Evolutionary conservation across 768 basidiomycete genomes (phyloP).

Genomic region (Suillus subaureus): DNA sequence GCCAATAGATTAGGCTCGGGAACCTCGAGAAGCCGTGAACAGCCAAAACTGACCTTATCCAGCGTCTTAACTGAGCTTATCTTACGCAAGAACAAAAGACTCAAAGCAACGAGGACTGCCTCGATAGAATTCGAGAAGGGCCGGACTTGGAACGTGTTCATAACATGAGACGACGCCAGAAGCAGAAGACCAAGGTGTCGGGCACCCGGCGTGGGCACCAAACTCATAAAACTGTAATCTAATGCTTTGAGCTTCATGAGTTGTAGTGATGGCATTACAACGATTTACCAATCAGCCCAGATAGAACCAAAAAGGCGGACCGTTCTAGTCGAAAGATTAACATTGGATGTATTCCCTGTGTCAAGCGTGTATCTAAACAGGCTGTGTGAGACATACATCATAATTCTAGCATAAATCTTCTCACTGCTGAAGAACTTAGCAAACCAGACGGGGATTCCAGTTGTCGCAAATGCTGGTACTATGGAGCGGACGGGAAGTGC

Average conservation of each 20-base stretch:
- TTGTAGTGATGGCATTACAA: neutral
- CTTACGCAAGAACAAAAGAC: slow-evolving; percentile 27
- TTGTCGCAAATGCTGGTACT: slow-evolving; percentile 33
- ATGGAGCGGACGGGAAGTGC: slow-evolving; percentile 39
- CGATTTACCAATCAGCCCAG: slow-evolving; percentile 35
- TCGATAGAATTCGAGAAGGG: slow-evolving; percentile 44
- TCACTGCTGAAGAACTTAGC: slow-evolving; percentile 24
- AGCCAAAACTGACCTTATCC: neutral
- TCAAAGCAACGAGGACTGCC: slow-evolving; percentile 32
- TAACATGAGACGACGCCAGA: slow-evolving; percentile 39
- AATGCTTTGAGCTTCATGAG: slow-evolving; percentile 10
- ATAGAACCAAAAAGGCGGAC: slow-evolving; percentile 31
- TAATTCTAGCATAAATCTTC: slow-evolving; percentile 10
- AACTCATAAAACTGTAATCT: slow-evolving; percentile 28
- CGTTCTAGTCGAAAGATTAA: slow-evolving; percentile 34
- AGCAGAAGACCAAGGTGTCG: slow-evolving; percentile 28
- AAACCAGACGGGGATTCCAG: slow-evolving; percentile 33
- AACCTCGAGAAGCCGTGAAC: too few relatives aligned
- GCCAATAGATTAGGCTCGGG: neutral
- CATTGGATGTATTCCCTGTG: slow-evolving; percentile 11
- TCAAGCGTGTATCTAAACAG: slow-evolving; percentile 15
- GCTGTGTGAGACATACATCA: slow-evolving; percentile 10
- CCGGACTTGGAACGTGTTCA: slow-evolving; percentile 39
- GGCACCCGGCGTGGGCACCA: slow-evolving; percentile 22
- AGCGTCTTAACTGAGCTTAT: slow-evolving; percentile 8